Evolutionary conservation across 148 eudicot genomes (phyloP).

Genomic region (Heliosperma pusillum): DNA sequence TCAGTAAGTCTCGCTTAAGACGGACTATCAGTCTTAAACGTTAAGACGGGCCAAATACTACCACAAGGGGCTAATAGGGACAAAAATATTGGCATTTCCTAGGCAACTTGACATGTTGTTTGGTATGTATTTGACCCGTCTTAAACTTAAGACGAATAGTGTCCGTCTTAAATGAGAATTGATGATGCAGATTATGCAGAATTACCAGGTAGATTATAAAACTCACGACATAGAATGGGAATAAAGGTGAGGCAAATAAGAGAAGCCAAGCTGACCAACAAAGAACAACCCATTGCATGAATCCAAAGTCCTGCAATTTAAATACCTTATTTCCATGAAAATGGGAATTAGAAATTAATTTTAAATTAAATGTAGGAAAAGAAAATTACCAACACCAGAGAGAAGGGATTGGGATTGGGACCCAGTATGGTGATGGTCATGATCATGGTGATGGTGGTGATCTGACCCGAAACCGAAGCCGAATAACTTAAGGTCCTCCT

Average conservation of each 20-base stretch:
- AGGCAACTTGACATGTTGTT: too few relatives aligned
- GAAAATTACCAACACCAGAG: conserved; percentile 52
- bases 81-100: too few relatives aligned
- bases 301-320: conserved; percentile 67
- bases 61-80: too few relatives aligned
- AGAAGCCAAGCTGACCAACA: conserved; percentile 98
- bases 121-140: too few relatives aligned
- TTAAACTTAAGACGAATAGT: too few relatives aligned
- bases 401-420: conserved; percentile 36
- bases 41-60: too few relatives aligned
- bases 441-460: conserved; percentile 18
- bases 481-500: conserved; percentile 66
- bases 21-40: too few relatives aligned
- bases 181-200: too few relatives aligned
- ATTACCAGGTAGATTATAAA: too few relatives aligned
- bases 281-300: conserved; percentile 85
- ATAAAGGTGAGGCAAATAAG: conserved; percentile 76
- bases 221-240: conserved; percentile 88
- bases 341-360: background rate
- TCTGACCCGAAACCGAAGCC: conserved; percentile 32
- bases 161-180: too few relatives aligned
- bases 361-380: background rate
- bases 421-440: conserved; percentile 26
- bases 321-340: background rate
- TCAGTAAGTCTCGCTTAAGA: too few relatives aligned